These are phyloP conservation scores for Tulasnella sp. DNA, from an alignment of 768 basidiomycete species.

Conservation along the genomic window DNA sequence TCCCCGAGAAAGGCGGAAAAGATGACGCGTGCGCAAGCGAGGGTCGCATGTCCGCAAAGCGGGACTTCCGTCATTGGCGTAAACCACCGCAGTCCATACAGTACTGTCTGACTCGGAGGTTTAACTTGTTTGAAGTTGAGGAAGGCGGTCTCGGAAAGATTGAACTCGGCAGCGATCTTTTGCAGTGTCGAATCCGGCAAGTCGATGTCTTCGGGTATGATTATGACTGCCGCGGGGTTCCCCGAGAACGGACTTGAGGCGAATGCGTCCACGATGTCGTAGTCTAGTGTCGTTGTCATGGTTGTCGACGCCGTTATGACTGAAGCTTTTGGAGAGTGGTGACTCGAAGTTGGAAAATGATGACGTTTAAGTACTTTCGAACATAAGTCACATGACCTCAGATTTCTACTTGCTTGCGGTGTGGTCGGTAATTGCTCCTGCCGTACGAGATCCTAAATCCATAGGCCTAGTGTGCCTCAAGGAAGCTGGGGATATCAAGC, in stretches of 20 bases:
- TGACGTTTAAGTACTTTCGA: no score
- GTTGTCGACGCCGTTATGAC: no score
- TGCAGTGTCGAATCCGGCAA: slow-evolving; percentile 20
- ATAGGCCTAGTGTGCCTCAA: no score
- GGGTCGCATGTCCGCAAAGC: slow-evolving; percentile 20
- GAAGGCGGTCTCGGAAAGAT: slow-evolving; percentile 23
- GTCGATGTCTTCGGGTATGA: not conserved
- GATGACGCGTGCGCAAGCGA: slow-evolving; percentile 8
- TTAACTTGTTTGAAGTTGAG: not conserved
- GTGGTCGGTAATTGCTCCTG: no score
- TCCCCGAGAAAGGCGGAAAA: not conserved
- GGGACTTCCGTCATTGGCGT: slow-evolving; percentile 21
- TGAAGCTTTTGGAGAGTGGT: no score
- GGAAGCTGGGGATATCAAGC: no score
- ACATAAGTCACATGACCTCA: no score
- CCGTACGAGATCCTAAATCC: no score
- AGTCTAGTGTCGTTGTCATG: slow-evolving; percentile 4
- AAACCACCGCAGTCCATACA: slow-evolving; percentile 25
- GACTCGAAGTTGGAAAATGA: no score
- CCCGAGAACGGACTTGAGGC: slow-evolving; percentile 24
- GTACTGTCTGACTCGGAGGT: not conserved
- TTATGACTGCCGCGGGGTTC: slow-evolving; percentile 27
- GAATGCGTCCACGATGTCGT: slow-evolving; percentile 26
- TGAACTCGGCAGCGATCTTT: slow-evolving; percentile 22
- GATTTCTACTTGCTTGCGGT: no score